phyloP scores from a whole-genome alignment of 2,329 filamentous ascomycete species.

The Colletotrichum tropicale region DNA sequence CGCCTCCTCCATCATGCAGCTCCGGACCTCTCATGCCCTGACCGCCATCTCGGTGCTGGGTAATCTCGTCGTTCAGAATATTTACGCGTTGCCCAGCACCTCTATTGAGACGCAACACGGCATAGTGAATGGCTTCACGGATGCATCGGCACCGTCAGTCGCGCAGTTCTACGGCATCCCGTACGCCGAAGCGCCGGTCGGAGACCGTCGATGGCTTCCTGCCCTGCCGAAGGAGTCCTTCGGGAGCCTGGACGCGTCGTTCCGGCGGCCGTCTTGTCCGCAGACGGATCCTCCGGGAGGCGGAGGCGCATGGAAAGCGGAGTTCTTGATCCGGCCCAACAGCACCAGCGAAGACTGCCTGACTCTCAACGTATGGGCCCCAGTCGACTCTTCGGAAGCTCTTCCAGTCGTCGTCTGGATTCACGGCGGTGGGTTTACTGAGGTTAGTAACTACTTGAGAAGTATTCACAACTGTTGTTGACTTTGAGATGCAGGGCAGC shows the following conservation, averaged over 20 bases:
- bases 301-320: not conserved
- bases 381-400: constrained; percentile 37
- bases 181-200: constrained; percentile 30
- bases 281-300: not conserved
- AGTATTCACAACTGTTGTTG: not conserved
- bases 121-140: not conserved
- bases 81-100: not conserved
- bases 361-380: constrained; percentile 50
- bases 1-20: not conserved
- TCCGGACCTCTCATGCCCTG: not conserved
- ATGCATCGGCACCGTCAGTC: not conserved
- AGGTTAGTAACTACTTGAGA: not conserved
- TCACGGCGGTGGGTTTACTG: constrained; percentile 46
- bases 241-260: not conserved
- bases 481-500: not conserved
- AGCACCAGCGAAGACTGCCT: constrained; percentile 42
- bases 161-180: constrained; percentile 40
- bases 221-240: constrained; percentile 24
- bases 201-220: constrained; percentile 23
- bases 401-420: constrained; percentile 53
- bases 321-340: not conserved
- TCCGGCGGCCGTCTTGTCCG: not conserved
- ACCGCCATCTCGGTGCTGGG: not conserved
- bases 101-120: not conserved
- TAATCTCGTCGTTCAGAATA: not conserved